Base-by-base conservation (phyloP, 108 stramenopile genomes). In the Conticribra guillardii region DNA sequence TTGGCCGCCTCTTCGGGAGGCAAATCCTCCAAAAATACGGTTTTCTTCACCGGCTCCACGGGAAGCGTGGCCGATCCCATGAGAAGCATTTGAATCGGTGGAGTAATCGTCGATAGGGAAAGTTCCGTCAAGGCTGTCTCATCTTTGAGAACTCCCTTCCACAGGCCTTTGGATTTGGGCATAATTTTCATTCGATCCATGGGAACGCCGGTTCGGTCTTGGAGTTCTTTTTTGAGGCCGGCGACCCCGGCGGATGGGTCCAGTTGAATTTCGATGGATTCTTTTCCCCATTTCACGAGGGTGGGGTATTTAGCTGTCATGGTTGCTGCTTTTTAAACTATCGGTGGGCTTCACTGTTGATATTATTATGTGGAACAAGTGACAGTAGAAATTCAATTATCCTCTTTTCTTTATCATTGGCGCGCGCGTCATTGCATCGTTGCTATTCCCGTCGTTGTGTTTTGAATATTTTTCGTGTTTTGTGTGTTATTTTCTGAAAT, bases 21-120 rank as follows among this genome's bases (percentile, higher is more conserved):
- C 59, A 99, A 75, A 87, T 99, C 98, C 71, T 99, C 99, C 64
- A 99, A 69, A 77, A 99, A 99, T 8, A 94, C 87, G 3, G 84
- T 89, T 69, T 90, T 91, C 14, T 69, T 81, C 54, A 90, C 84
- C 46, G 94, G 96, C 46, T 88, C 94, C 4, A 88, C 88, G 22
- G 94, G 85, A 30, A 90, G 74, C 22, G 94, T 88, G 24, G 98
- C 97, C 29, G 95, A 94, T 65, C 99, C 99, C 97, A 99, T 99
- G 68, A 99, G 84, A 50, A 95, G 85, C 51, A 98, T 79, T 65
- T 93, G 73, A 47, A 92, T 48, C 7, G 91, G 93, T 44, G 82
- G 71, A 37, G 83, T 34, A 5, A 84, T 87, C 4, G 24, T 34
- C 18, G 62, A 62, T 18, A 84, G 81, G 27, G 90, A 82, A 32